Evolutionary conservation across 805 yeast genomes (phyloP).

Genomic region (Scheffersomyces amazonensis): DNA sequence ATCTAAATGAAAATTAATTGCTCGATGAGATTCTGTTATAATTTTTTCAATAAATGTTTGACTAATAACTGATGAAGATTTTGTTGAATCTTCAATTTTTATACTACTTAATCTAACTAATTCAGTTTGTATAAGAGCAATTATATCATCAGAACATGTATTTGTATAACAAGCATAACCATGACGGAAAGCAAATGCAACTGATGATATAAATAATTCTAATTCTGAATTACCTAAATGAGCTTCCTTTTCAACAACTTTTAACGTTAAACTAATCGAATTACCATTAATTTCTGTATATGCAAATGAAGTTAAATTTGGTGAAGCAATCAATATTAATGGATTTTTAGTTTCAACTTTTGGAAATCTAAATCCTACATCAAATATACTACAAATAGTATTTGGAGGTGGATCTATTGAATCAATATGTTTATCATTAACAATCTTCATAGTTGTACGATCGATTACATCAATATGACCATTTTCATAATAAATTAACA

Average conservation of each 20-base stretch:
- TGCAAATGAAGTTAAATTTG: slow-evolving; percentile 44
- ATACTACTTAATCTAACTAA: slow-evolving; percentile 21
- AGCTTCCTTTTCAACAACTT: slow-evolving; percentile 16
- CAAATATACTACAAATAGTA: slow-evolving; percentile 42
- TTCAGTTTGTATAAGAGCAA: slow-evolving; percentile 53
- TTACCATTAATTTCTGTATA: slow-evolving; percentile 17
- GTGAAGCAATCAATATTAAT: slow-evolving; percentile 43
- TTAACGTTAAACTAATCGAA: slow-evolving; percentile 12
- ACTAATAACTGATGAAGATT: slow-evolving; percentile 7
- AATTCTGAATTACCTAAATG: slow-evolving; percentile 19
- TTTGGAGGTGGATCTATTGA: slow-evolving; percentile 17
- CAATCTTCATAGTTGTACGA: slow-evolving; percentile 26
- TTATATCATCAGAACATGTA: slow-evolving; percentile 65
- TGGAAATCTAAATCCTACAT: slow-evolving; percentile 54
- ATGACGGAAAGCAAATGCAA: slow-evolving; percentile 63
- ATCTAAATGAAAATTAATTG: slow-evolving; percentile 70
- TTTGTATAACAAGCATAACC: slow-evolving; percentile 70
- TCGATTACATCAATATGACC: slow-evolving; percentile 48
- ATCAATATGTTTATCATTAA: slow-evolving; percentile 7
- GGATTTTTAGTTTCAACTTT: slow-evolving; percentile 17
- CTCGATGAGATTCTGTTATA: slow-evolving; percentile 67
- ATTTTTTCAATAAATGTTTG: slow-evolving; percentile 38
- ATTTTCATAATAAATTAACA: slow-evolving; percentile 37
- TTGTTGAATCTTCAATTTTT: slow-evolving; percentile 7
- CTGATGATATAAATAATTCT: slow-evolving; percentile 43